These are phyloP conservation scores for Piloderma croceum DNA, from an alignment of 768 basidiomycete genomes.

Conservation along the genomic window DNA sequence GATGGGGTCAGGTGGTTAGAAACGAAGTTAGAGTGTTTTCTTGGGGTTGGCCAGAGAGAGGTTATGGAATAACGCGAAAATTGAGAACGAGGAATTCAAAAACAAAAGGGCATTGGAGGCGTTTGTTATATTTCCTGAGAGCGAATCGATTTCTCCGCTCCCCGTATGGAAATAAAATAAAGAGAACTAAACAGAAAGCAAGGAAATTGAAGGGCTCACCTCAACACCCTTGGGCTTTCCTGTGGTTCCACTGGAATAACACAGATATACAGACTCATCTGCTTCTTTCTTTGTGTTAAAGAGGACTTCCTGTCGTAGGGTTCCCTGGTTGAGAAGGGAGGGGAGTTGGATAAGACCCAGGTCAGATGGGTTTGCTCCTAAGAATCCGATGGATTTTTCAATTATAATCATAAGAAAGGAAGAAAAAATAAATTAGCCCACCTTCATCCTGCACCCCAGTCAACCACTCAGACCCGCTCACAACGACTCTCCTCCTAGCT, in stretches of 20 bases:
- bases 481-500: constrained; percentile 48
- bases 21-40: too few species aligned
- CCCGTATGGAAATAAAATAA: background rate
- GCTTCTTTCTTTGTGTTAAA: constrained; percentile 48
- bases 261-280: constrained; percentile 58
- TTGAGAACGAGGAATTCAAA: background rate
- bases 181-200: background rate
- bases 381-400: too few species aligned
- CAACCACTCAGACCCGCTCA: constrained; percentile 49
- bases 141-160: too few species aligned
- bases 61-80: constrained; percentile 3
- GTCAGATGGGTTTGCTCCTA: too few species aligned
- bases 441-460: constrained; percentile 22
- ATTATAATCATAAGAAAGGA: too few species aligned
- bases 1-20: background rate
- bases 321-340: too few species aligned
- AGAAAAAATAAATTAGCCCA: too few species aligned
- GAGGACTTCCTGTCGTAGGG: constrained; percentile 46
- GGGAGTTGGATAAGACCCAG: too few species aligned
- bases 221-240: constrained; percentile 72
- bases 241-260: constrained; percentile 67
- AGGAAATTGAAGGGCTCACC: constrained; percentile 14
- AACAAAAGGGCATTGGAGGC: constrained; percentile 1
- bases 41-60: too few species aligned
- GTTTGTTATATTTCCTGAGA: too few species aligned